Conservation (phyloP, 2,329 filamentous ascomycete genomes). For the Fusarium sacchari region DNA sequence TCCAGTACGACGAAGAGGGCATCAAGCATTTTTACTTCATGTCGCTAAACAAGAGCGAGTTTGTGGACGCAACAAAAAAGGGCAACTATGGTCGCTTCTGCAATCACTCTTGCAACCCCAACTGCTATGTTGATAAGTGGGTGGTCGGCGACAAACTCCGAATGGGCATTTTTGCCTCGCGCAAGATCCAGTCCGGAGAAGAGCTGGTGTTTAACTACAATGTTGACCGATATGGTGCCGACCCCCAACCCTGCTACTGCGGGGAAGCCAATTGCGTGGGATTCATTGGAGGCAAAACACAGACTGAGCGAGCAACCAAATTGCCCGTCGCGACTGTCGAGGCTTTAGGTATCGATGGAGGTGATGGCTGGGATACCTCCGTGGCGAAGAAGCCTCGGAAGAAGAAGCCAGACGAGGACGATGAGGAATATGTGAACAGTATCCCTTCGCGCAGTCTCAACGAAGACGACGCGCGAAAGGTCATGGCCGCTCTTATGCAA, state of each 20-base stretch:
- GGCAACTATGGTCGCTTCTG: slow-evolving; percentile 97
- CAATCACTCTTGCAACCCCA: slow-evolving; percentile 98
- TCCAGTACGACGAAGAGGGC: slow-evolving; percentile 92
- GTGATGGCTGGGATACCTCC: slow-evolving; percentile 89
- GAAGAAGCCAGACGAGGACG: slow-evolving; percentile 91
- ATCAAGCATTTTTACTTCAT: slow-evolving; percentile 99
- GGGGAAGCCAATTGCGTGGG: slow-evolving; percentile 94
- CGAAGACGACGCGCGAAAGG: slow-evolving; percentile 86
- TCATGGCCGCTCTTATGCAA: slow-evolving; percentile 96
- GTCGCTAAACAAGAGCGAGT: slow-evolving; percentile 96
- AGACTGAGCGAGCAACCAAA: slow-evolving; percentile 95
- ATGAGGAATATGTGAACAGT: slow-evolving; percentile 95
- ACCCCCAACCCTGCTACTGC: slow-evolving; percentile 97
- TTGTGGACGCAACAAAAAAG: slow-evolving; percentile 96
- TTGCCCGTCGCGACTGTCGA: slow-evolving; percentile 89
- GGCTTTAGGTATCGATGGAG: slow-evolving; percentile 93
- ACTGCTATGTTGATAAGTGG: slow-evolving; percentile 99
- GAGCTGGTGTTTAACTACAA: slow-evolving; percentile 99
- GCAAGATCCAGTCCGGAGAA: slow-evolving; percentile 85
- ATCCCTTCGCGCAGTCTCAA: slow-evolving; percentile 82
- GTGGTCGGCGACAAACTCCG: slow-evolving; percentile 96
- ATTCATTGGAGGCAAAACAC: slow-evolving; percentile 96
- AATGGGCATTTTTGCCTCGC: slow-evolving; percentile 97
- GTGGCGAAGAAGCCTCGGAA: slow-evolving; percentile 91
- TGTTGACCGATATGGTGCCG: slow-evolving; percentile 95